phyloP scores from a whole-genome alignment of 768 basidiomycete genomes.

The Boletellus sp. region DNA sequence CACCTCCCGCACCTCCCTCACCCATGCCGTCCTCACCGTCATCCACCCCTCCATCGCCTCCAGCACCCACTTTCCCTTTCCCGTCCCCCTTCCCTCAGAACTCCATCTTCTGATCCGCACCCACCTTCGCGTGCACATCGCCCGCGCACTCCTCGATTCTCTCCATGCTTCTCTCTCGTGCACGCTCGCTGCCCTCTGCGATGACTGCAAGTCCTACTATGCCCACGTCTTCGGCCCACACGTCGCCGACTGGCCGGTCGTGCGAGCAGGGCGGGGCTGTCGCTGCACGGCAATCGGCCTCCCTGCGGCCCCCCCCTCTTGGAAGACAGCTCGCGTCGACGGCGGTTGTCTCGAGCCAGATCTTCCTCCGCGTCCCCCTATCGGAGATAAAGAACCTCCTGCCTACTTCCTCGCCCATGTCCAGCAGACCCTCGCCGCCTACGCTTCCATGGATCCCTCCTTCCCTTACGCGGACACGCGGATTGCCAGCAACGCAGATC shows the following conservation, averaged over 20 bases:
- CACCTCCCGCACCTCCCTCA: slow-evolving; percentile 42
- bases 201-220: slow-evolving; percentile 49
- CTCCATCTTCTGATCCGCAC: slow-evolving; percentile 50
- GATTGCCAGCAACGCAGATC: slow-evolving; percentile 23
- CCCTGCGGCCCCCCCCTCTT: slow-evolving; percentile 4
- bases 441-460: slow-evolving; percentile 40
- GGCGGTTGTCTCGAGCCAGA: slow-evolving; percentile 11
- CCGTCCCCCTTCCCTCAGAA: slow-evolving; percentile 43
- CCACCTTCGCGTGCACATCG: slow-evolving; percentile 42
- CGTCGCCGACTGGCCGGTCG: slow-evolving; percentile 53
- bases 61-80: slow-evolving; percentile 19
- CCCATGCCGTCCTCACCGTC: slow-evolving; percentile 51
- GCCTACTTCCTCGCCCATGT: slow-evolving; percentile 34
- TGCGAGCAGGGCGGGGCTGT: slow-evolving; percentile 43
- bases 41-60: slow-evolving; percentile 43
- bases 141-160: slow-evolving; percentile 37
- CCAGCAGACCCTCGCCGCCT: slow-evolving; percentile 43
- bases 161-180: slow-evolving; percentile 40
- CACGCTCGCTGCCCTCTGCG: slow-evolving; percentile 36
- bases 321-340: slow-evolving; percentile 6
- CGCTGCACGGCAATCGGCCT: slow-evolving; percentile 36
- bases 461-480: slow-evolving; percentile 26
- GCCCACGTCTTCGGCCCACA: slow-evolving; percentile 51
- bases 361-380: slow-evolving; percentile 31
- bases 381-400: slow-evolving; percentile 30